Percentiles rank a stretch among this genome's conserved stretches.
These are phyloP conservation scores for Tulasnella calospora DNA, from an alignment of 768 basidiomycete species.

Conservation along the genomic window DNA sequence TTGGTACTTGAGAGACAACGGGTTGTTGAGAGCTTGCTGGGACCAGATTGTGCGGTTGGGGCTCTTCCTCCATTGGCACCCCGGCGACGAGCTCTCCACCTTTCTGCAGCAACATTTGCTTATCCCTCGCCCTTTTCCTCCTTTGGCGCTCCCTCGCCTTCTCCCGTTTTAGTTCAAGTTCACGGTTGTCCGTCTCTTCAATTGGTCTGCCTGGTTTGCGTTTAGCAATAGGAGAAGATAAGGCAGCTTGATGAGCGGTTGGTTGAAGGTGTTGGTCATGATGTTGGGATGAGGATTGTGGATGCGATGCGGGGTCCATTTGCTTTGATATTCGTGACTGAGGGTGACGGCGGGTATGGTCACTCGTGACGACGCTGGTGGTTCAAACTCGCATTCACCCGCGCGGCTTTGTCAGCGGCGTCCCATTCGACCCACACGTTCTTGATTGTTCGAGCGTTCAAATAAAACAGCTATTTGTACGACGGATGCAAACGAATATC, in stretches of 20 bases:
- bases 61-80: constrained; percentile 4
- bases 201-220: constrained; percentile 20
- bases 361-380: constrained; percentile 1
- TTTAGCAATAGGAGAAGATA: not conserved
- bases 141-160: constrained; percentile 84
- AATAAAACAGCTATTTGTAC: too few relatives aligned
- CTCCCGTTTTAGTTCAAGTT: constrained; percentile 46
- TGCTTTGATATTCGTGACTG: constrained; percentile 1
- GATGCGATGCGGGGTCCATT: not conserved
- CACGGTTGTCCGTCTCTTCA: constrained; percentile 14
- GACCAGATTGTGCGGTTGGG: constrained; percentile 13
- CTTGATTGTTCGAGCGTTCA: too few relatives aligned
- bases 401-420: not conserved
- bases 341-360: constrained; percentile 9
- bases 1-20: not conserved
- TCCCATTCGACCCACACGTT: too few relatives aligned
- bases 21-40: not conserved
- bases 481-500: too few relatives aligned
- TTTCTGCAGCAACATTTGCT: constrained; percentile 39
- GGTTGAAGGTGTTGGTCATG: constrained; percentile 8
- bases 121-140: constrained; percentile 64
- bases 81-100: constrained; percentile 9
- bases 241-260: not conserved
- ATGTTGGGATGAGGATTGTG: constrained; percentile 8
- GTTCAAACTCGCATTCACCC: not conserved